A percentile compares a stretch with the other conserved stretches of the same genome.
These are phyloP conservation scores for Meripilus lineatus DNA, from an alignment of 1,284 basidiomycete genomes.

Conservation along the genomic window DNA sequence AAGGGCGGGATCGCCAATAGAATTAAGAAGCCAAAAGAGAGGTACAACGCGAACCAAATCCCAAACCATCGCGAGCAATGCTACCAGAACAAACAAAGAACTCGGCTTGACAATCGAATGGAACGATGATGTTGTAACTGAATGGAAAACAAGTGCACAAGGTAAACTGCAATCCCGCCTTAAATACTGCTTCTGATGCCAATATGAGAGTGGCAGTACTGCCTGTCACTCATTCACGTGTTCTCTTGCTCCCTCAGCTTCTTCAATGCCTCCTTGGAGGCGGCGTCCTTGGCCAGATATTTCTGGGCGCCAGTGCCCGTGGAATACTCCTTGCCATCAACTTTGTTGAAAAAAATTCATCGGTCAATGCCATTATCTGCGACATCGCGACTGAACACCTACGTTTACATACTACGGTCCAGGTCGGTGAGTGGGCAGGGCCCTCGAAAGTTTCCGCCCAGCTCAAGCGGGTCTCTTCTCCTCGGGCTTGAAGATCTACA, in stretches of 20 bases:
- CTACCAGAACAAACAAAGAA: too few species aligned
- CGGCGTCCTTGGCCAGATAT: conserved; percentile 46
- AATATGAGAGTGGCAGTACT: background rate
- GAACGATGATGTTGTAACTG: too few species aligned
- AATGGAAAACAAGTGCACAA: too few species aligned
- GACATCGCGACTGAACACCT: conserved; percentile 15
- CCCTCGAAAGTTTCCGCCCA: conserved; percentile 49
- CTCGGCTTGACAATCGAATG: too few species aligned
- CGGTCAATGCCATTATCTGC: conserved; percentile 7
- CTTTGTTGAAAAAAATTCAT: conserved; percentile 24
- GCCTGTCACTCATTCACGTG: background rate
- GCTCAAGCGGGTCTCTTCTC: conserved; percentile 38
- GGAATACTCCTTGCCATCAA: conserved; percentile 38
- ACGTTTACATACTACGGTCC: conserved; percentile 61
- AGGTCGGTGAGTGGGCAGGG: conserved; percentile 42
- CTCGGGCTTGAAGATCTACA: conserved; percentile 50
- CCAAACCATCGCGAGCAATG: too few species aligned
- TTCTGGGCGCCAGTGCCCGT: conserved; percentile 46
- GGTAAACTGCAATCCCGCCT: too few species aligned
- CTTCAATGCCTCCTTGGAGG: conserved; percentile 45
- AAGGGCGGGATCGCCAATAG: too few species aligned
- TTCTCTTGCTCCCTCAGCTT: background rate
- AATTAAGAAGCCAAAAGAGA: too few species aligned
- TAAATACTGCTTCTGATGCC: too few species aligned
- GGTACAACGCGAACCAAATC: too few species aligned